Evolutionary conservation across 2,329 filamentous ascomycete species (phyloP).

Genomic region (Nemania sp.): DNA sequence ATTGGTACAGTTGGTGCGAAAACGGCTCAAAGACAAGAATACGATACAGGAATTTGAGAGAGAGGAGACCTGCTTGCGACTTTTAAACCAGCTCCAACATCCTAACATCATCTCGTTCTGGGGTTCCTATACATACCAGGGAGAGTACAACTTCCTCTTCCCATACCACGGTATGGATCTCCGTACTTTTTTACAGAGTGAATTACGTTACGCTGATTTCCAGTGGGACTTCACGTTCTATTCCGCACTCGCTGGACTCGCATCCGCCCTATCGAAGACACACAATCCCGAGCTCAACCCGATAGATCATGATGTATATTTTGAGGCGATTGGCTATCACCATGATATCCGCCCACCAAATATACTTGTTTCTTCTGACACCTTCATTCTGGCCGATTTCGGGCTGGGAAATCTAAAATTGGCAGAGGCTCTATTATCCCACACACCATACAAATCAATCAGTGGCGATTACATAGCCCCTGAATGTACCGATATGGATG

Average conservation of each 20-base stretch:
- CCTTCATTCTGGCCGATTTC: constrained; percentile 5
- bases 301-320: not conserved
- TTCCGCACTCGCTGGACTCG: constrained; percentile 1
- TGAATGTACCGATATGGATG: not conserved
- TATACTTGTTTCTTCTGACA: not conserved
- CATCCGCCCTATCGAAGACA: not conserved
- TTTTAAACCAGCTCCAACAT: constrained; percentile 7
- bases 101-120: constrained; percentile 10
- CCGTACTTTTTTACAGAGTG: not conserved
- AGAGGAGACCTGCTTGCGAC: not conserved
- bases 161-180: constrained; percentile 8
- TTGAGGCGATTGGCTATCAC: constrained; percentile 8
- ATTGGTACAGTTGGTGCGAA: not conserved
- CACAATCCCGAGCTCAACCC: not conserved
- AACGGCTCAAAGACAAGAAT: not conserved
- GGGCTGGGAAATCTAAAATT: not conserved
- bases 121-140: not conserved
- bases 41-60: not conserved
- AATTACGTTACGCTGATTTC: not conserved
- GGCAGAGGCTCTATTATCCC: not conserved
- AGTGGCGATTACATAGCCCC: constrained; percentile 3
- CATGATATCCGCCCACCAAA: constrained; percentile 6
- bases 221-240: constrained; percentile 8
- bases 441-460: not conserved
- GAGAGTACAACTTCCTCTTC: not conserved